A percentile compares a stretch with the other conserved stretches of the same genome.
These are phyloP conservation scores for Sporothrix euskadiensis DNA, from an alignment of 2,329 filamentous ascomycete genomes.

Conservation along the genomic window DNA sequence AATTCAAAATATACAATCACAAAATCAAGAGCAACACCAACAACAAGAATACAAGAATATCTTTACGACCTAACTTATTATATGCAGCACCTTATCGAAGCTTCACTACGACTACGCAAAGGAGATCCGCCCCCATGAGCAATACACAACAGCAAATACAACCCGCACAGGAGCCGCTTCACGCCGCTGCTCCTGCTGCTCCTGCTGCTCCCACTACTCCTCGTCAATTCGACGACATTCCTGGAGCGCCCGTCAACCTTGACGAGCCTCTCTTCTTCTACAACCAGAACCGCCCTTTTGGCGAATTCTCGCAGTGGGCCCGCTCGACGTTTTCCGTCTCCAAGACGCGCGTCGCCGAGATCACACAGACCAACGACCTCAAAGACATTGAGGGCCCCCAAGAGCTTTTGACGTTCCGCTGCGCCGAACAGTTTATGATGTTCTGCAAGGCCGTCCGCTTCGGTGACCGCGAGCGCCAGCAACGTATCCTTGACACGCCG, in stretches of 20 bases:
- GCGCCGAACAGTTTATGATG: constrained; percentile 48
- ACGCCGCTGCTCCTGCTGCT: not conserved
- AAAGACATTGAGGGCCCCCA: constrained; percentile 16
- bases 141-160: not conserved
- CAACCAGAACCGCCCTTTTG: constrained; percentile 36
- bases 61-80: not conserved
- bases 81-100: not conserved
- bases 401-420: constrained; percentile 38
- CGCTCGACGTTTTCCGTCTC: constrained; percentile 37
- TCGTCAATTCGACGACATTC: not conserved
- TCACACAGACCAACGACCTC: constrained; percentile 33
- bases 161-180: not conserved
- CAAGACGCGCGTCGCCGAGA: constrained; percentile 36
- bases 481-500: not conserved
- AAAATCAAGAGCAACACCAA: not conserved
- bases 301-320: constrained; percentile 43
- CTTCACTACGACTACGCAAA: not conserved
- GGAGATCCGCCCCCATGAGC: not conserved
- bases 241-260: constrained; percentile 15
- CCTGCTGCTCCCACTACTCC: not conserved
- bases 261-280: constrained; percentile 38
- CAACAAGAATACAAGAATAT: no score
- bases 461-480: constrained; percentile 33
- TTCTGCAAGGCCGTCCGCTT: constrained; percentile 45
- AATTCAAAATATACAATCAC: not conserved